Evolutionary conservation across 2,329 filamentous ascomycete species (phyloP), one percentile per base, ranked within the genome.

Genomic region (Beauveria bassiana): DNA sequence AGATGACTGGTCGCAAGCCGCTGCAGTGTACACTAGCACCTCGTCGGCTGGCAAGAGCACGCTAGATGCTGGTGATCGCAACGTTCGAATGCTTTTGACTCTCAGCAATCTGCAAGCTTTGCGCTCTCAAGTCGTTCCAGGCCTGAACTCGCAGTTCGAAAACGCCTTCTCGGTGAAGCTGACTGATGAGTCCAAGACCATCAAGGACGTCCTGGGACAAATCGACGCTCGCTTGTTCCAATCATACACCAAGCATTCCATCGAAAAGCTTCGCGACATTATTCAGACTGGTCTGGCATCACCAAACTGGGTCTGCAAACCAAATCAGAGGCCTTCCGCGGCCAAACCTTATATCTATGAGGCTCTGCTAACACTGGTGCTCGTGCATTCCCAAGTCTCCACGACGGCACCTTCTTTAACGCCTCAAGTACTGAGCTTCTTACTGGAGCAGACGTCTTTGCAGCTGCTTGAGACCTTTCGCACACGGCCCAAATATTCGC

Each of bases 111-210:
- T 99, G 63, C 88, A 93, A 70, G 83, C 88, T 26, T 85, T 99
- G 43, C 89, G 91, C 62, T 82, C 86, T 26, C 87, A 95, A 64
- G 84, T 93, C 38, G 90, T 98, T 1, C 93, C 93, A 0, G 87
- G 87, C 67, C 83, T 99, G n/a, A 90, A 96, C 71, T 85, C 89
- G 5, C 89, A 95, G 70, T 99, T 98, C 70, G 95, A 99, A 72
- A 92, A 90, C 55, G 86, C 91, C 61, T 99, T 99, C 75, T 92
- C 90, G 1, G 91, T 98, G 65, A 96, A 96, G 70, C 83, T 99
- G 63, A 96, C 92, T 1, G 93, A 97, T 65, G 95, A 99, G 75
- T 88, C 88, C 61, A 93, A 93, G 73, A 95, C 90, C 0, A 93
- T 99, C 70, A 87, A 88, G 61, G 92, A 98, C 69, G 91, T 96